Evolutionary conservation across 306 rosid species (phyloP).

Genomic region (Rubus idaeus): DNA sequence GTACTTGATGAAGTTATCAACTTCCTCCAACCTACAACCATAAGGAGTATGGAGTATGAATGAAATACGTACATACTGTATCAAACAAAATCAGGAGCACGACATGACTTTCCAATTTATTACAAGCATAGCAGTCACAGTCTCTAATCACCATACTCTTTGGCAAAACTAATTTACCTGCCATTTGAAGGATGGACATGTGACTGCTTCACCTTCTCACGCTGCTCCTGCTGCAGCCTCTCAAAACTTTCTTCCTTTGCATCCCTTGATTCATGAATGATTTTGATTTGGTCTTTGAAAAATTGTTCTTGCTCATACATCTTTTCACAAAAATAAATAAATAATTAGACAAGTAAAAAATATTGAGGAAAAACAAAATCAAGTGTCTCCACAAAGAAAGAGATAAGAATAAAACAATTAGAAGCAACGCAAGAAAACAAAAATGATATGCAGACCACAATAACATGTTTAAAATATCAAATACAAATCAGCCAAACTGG

Average conservation of each 20-base stretch:
- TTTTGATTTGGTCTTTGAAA: conserved; percentile 55
- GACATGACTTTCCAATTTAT: not conserved
- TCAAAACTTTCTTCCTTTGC: conserved; percentile 69
- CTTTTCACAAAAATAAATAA: conserved; percentile 32
- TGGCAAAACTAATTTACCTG: conserved; percentile 36
- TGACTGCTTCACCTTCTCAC: conserved; percentile 63
- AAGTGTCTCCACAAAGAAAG: conserved; percentile 19
- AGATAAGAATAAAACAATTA: not conserved
- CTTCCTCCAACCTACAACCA: conserved; percentile 44
- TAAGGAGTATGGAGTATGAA: conserved; percentile 9
- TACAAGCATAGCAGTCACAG: not conserved
- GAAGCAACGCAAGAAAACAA: not conserved
- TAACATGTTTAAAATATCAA: not conserved
- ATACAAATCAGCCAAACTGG: not conserved
- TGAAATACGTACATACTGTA: not conserved
- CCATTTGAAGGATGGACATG: conserved; percentile 35
- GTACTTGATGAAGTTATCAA: conserved; percentile 48
- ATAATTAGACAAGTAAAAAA: not conserved
- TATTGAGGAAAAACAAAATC: not conserved
- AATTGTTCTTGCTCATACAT: conserved; percentile 70
- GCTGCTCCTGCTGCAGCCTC: conserved; percentile 74
- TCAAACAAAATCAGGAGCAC: not conserved
- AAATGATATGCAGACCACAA: not conserved
- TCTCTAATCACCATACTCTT: not conserved
- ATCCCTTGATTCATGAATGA: conserved; percentile 49